Evolutionary conservation across 2,329 filamentous ascomycete species (phyloP).

Genomic region (Arthroderma sp.): DNA sequence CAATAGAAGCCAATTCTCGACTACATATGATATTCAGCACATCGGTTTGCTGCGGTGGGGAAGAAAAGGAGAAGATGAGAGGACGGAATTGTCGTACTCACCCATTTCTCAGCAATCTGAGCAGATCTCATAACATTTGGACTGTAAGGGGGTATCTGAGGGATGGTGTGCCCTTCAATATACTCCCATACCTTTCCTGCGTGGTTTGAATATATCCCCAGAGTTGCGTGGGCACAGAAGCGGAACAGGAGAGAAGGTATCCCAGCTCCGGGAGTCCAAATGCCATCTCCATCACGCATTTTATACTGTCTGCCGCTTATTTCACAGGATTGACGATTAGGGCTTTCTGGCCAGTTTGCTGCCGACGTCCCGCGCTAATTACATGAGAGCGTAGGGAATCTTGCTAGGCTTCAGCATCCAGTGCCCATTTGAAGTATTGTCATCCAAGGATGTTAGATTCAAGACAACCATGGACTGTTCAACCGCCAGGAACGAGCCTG

Average conservation of each 20-base stretch:
- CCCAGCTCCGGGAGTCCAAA: background rate
- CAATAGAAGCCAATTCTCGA: slow-evolving; percentile 1
- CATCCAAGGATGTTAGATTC: no score
- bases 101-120: slow-evolving; percentile 4
- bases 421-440: no score
- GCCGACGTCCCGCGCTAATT: no score
- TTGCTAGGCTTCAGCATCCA: no score
- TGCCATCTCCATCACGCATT: no score
- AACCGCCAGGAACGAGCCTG: no score
- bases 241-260: background rate
- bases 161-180: background rate
- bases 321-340: no score
- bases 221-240: background rate
- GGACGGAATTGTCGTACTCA: background rate
- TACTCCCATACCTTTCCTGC: background rate
- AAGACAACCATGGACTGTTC: no score
- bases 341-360: no score
- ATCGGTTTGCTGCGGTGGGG: background rate
- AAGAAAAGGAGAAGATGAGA: background rate
- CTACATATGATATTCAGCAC: background rate
- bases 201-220: background rate
- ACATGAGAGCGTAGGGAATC: no score
- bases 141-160: slow-evolving; percentile 3
- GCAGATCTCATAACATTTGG: background rate
- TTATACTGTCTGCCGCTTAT: no score